Base-by-base conservation (phyloP, 1,284 basidiomycete genomes). In the Mycosarcoma mackinlayi region DNA sequence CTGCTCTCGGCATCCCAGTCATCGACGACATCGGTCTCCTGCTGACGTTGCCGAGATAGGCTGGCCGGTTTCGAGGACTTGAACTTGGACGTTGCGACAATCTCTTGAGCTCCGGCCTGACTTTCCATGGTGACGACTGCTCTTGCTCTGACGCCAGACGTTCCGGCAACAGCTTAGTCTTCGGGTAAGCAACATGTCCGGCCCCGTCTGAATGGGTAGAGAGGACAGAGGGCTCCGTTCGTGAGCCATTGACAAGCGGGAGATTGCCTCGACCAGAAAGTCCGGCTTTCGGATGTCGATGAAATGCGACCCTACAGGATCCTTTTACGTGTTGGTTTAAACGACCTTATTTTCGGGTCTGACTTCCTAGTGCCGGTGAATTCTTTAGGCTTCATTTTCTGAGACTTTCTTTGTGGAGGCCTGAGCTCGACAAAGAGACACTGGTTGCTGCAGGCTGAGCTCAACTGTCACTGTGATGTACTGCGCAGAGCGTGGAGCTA, bases 1-100 rank as follows among this genome's bases (percentile, higher is more conserved):
- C 57, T 61, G 30, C 64, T 72, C 13, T 67, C 64, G 10, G 64
- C 69, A 13, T 72, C 69, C 69, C 69, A 72, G 52, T 72, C 69
- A 18, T 72, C 69, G 16, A 60, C 40, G 0, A 64, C 62, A 0
- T 67, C 53, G 7, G 34, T 25, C 27, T 66, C 37, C 23, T 54
- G 45, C 44, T 63, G 49, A 24, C 45, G 45, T 42, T 44, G 50
- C 11, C 52, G 58, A 21, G 39, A 40, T 4, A 33, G 19, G 13
- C 6, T 21, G 8, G 38, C 10, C 18, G 68, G 9, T 24, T 59
- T 63, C 14, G 63, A 52, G 8, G 62, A 34, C 34, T 56, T 62
- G 59, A 62, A 66, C 39, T 71, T 71, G 42, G 54, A 37, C 33
- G 68, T 70, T 4, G 62, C 56, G 13, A 65, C 54, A 25, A 65